Conservation (phyloP, 2,329 filamentous ascomycete genomes). For the Chrysosporium queenslandicum region DNA sequence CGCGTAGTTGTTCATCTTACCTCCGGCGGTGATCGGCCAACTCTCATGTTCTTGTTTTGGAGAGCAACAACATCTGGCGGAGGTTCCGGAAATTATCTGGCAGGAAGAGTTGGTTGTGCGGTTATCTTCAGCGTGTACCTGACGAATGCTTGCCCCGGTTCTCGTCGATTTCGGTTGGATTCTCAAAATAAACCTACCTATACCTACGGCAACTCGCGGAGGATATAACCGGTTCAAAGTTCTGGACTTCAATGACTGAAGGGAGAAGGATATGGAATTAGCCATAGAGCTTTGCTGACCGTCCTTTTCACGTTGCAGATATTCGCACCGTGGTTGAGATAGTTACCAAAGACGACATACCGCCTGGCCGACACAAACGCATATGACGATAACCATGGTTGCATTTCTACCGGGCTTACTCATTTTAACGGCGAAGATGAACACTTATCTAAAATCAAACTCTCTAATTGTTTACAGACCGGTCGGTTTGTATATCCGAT, state of each 20-base stretch:
- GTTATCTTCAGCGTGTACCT: background rate
- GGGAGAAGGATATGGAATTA: background rate
- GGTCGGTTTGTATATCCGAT: background rate
- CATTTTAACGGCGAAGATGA: background rate
- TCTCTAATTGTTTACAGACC: conserved; percentile 3
- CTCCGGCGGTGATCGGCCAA: background rate
- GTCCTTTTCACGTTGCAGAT: background rate
- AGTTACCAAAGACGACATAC: background rate
- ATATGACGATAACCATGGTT: background rate
- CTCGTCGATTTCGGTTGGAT: background rate
- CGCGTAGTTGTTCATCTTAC: conserved; percentile 2
- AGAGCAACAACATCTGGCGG: background rate
- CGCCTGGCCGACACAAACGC: background rate
- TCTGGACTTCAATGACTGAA: background rate
- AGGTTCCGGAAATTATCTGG: background rate
- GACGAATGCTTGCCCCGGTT: background rate
- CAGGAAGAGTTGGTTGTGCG: background rate
- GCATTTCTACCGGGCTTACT: background rate
- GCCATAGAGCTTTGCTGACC: background rate
- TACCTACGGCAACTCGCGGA: background rate
- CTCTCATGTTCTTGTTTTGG: background rate
- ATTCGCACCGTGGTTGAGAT: background rate
- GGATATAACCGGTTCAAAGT: background rate
- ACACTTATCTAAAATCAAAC: background rate
- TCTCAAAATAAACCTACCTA: background rate